Base-by-base conservation (phyloP, 306 rosid species). In the Malus orientalis region DNA sequence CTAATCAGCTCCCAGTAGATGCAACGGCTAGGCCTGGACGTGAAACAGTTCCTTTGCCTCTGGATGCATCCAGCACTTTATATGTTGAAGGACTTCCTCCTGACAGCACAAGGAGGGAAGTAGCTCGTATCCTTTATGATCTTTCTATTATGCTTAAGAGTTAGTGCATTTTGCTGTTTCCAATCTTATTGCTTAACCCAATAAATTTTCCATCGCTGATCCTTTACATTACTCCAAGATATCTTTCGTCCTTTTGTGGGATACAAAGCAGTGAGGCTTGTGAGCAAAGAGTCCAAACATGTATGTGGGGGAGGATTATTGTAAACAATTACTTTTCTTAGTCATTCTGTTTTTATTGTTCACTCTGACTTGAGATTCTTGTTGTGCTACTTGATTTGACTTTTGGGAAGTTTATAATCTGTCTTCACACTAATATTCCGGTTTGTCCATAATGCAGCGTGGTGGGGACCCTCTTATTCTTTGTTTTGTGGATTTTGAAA, bases 231-330 rank as follows among this genome's bases (percentile, higher is more conserved):
- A 2, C 27, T 57, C 71, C 40, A 66, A 93, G 98, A 91, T 85
- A 91, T 93, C 76, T 93, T 93, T 74, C 97, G 97, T 40, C 98
- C 98, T 65, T 93, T 93, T 88, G 96, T 91, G 76, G 98, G 98
- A 66, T 93, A 93, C 71, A 89, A 92, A 86, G 97, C 90, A 86
- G 91, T 91, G 78, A 91, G 98, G 81, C 96, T 91, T 54, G 97
- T 93, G 60, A 88, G 82, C 82, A 93, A 93, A 82, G 98, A 88
- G 78, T 89, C 98, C 67, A 88, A 90, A 82, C 92, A 81, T 77
- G 98, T 93, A 85, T 87, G 95, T 87, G 51, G 58, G 49, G 44
- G 9, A 61, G 76, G 38, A 36, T 74, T 32, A 53, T 75, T 45
- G 55, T 57, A 16, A 19, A 29, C 29, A 27, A 47, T 53, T 70